These are phyloP conservation scores for Xylaria multiplex DNA, from an alignment of 2,329 filamentous ascomycete species.

Conservation along the genomic window DNA sequence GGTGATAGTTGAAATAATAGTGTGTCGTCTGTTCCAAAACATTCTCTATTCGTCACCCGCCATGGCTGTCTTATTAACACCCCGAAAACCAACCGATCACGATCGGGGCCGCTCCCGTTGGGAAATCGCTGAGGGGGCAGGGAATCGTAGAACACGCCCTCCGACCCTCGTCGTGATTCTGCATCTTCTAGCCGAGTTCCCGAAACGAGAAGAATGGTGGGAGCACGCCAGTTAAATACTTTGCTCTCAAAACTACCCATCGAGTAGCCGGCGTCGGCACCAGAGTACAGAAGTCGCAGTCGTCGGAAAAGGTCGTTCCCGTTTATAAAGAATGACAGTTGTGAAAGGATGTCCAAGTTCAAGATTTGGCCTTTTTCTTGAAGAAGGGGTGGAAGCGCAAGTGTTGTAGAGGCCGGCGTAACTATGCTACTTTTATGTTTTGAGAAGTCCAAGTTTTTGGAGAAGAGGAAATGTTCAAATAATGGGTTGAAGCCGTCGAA, in stretches of 20 bases:
- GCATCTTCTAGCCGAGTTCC: conserved; percentile 67
- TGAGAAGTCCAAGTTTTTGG: conserved; percentile 74
- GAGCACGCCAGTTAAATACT: conserved; percentile 80
- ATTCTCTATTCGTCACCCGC: conserved; percentile 73
- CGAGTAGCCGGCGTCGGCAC: conserved; percentile 76
- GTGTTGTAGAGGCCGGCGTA: conserved; percentile 28
- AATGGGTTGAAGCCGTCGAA: conserved; percentile 74
- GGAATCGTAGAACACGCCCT: conserved; percentile 67
- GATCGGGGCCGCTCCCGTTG: conserved; percentile 55
- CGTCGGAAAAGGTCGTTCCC: conserved; percentile 71
- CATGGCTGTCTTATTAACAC: conserved; percentile 74
- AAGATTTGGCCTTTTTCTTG: conserved; percentile 69
- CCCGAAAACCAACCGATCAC: conserved; percentile 70
- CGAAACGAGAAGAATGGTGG: conserved; percentile 76
- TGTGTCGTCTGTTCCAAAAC: conserved; percentile 72
- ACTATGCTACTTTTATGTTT: conserved; percentile 56
- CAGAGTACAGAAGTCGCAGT: conserved; percentile 75
- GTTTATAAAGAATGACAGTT: conserved; percentile 78
- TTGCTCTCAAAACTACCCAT: conserved; percentile 80
- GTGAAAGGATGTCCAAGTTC: conserved; percentile 70
- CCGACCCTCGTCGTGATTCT: conserved; percentile 59
- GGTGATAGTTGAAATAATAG: conserved; percentile 77
- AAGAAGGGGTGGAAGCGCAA: conserved; percentile 56
- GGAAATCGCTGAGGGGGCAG: conserved; percentile 71
- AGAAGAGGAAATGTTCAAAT: conserved; percentile 81